Base-by-base conservation (phyloP, 805 yeast species). In the Starmerella sp. region DNA sequence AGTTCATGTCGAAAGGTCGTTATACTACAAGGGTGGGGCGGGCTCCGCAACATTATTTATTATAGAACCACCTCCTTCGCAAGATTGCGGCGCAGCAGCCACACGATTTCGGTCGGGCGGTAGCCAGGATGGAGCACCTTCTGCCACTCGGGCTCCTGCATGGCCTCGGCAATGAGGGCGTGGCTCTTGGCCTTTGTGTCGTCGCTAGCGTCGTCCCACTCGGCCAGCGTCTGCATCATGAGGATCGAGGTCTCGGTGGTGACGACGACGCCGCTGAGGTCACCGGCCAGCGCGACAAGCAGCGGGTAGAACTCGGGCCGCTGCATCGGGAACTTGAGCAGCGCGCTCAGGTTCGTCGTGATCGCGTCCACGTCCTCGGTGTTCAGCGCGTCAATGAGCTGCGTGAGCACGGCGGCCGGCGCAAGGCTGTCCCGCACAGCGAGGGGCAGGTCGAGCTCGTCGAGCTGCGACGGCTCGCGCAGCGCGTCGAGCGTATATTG, bases 271-370 rank as follows among this genome's bases (percentile, higher is more conserved):
- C 52, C 56, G 22, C 43, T n/a, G 6, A 45, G 46, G 6, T 70
- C 60, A 5, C 55, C 31, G 11, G 57, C 56, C 32, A 57, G 48
- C 11, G 60, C 62, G 1, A 60, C 59, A 0, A 62, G 50, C 45
- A 62, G 53, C 29, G 65, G 64, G 38, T 51, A 53, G 58, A 54
- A 58, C 52, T 57, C 55, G 11, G 52, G 10, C 1, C 55, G 56
- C 1, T 52, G 56, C 15, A 30, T 45, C 3, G 63, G 60, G 42
- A 56, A 48, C n/a, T 22, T 28, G 14, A 60, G 48, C 11, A 60
- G 52, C 4, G 52, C 54, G 5, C 39, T 41, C 14, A 56, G 38
- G 41, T 42, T 48, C 5, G 4, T 35, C 6, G 56, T 39, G 30
- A 48, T 37, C 5, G 39, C 54, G 5, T 22, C 47, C 11, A 34